Evolutionary conservation across 495 filamentous ascomycete species (phyloP).

Genomic region (Podospora australis): DNA sequence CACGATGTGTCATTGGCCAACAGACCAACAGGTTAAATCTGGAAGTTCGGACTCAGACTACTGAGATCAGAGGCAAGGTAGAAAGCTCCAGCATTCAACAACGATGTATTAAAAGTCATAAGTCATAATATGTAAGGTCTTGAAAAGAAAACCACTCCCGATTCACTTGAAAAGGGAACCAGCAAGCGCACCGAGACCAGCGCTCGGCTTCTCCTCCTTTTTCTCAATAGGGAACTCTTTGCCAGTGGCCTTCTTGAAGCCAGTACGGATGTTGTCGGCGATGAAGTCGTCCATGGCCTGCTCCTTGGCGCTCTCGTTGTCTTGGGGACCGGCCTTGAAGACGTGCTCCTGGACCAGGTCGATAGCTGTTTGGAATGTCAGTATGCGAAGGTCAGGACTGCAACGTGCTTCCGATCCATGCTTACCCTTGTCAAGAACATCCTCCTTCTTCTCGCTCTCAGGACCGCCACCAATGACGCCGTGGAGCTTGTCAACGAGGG

Average conservation of each 20-base stretch:
- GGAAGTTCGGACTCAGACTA: too few species aligned
- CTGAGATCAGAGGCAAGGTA: too few species aligned
- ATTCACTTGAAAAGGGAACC: conserved; percentile 3
- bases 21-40: too few species aligned
- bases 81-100: too few species aligned
- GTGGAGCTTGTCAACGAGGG: conserved; percentile 54
- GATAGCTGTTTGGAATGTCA: conserved; percentile 44
- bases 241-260: conserved; percentile 57
- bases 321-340: conserved; percentile 57
- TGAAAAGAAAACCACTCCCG: not conserved
- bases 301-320: conserved; percentile 64
- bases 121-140: not conserved
- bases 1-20: too few species aligned
- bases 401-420: too few species aligned
- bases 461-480: conserved; percentile 55
- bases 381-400: too few species aligned
- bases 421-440: conserved; percentile 57
- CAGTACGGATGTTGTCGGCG: conserved; percentile 52
- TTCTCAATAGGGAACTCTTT: conserved; percentile 49
- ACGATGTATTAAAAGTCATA: not conserved
- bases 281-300: conserved; percentile 71
- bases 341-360: conserved; percentile 62
- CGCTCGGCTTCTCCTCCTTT: conserved; percentile 46
- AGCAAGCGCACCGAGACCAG: not conserved
- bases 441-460: conserved; percentile 65